These are phyloP conservation scores for Microdochium nivale DNA, from an alignment of 2,329 filamentous ascomycete genomes.

Conservation along the genomic window DNA sequence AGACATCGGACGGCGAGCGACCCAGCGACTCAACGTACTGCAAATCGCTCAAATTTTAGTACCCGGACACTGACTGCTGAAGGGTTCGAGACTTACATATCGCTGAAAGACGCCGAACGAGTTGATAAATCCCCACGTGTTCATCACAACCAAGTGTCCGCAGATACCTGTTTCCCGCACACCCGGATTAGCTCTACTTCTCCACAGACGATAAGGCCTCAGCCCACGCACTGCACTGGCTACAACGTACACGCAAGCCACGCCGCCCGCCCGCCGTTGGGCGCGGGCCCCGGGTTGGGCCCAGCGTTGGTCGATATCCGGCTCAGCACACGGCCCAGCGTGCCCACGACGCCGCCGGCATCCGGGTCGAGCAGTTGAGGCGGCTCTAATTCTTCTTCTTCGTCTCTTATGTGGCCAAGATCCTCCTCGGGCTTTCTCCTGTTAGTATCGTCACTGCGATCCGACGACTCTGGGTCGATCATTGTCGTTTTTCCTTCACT, in stretches of 20 bases:
- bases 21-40: slow-evolving; percentile 34
- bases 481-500: neutral
- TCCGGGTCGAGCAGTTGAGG: slow-evolving; percentile 15
- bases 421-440: slow-evolving; percentile 1
- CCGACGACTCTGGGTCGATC: neutral
- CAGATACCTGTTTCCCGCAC: slow-evolving; percentile 18
- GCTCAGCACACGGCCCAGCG: slow-evolving; percentile 29
- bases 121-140: slow-evolving; percentile 46
- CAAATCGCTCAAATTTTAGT: too few species aligned
- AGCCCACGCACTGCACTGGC: too few species aligned
- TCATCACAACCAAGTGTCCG: slow-evolving; percentile 38
- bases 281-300: slow-evolving; percentile 35
- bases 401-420: slow-evolving; percentile 2
- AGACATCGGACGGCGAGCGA: slow-evolving; percentile 33
- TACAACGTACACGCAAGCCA: slow-evolving; percentile 37
- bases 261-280: slow-evolving; percentile 38
- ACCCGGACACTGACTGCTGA: too few species aligned
- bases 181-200: neutral
- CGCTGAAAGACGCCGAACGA: slow-evolving; percentile 48
- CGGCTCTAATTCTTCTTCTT: slow-evolving; percentile 8
- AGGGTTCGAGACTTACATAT: slow-evolving; percentile 11
- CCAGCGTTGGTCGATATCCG: slow-evolving; percentile 29
- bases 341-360: slow-evolving; percentile 14
- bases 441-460: neutral
- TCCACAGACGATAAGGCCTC: too few species aligned